Evolutionary conservation across 2,329 filamentous ascomycete genomes (phyloP), one percentile per base, ranked within the genome.

Genomic region (Neurospora crassa): DNA sequence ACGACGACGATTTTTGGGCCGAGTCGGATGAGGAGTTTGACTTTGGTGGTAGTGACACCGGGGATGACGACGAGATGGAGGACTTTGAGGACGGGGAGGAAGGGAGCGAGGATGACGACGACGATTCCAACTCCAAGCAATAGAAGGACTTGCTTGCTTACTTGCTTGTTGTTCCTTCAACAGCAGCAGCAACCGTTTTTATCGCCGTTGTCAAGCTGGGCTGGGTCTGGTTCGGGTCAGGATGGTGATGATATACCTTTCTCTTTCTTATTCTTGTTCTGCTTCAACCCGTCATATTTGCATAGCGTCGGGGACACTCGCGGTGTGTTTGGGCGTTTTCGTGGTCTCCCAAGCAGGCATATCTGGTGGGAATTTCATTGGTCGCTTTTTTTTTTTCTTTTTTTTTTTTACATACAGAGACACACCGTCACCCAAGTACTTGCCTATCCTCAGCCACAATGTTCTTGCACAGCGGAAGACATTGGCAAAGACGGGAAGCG

Each of bases 1-100:
- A 92, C 53, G 92, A 96, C 76, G 90, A 91, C 75, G 92, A 92
- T 73, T 96, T 96, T 79, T 96, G 93, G 91, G 89, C 88, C 42
- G 91, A 92, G 79, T 90, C 88, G 68, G 92, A 92, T 72, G 87
- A 92, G 75, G 91, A 93, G 75, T 88, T 92, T 69, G 91, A 94
- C 75, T 94, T 94, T 80, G 91, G 90, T 11, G 91, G 90, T 18
- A 92, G 90, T 76, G 91, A 93, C 75, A 88, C 87, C 29, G 82
- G 83, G 53, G 86, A 87, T 18, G 87, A 87, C 12, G 87, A 86
- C 41, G 86, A 87, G 34, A 84, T 87, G 81, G 86, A 87, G 41
- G 89, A 91, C 67, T 87, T 86, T 53, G 84, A 86, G 34, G 85
- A 85, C 10, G 87, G 87, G 10, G 86, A 87, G 14, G 84, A 84